Evolutionary conservation across 1,284 basidiomycete genomes (phyloP).

Genomic region (Puccinia polysora): DNA sequence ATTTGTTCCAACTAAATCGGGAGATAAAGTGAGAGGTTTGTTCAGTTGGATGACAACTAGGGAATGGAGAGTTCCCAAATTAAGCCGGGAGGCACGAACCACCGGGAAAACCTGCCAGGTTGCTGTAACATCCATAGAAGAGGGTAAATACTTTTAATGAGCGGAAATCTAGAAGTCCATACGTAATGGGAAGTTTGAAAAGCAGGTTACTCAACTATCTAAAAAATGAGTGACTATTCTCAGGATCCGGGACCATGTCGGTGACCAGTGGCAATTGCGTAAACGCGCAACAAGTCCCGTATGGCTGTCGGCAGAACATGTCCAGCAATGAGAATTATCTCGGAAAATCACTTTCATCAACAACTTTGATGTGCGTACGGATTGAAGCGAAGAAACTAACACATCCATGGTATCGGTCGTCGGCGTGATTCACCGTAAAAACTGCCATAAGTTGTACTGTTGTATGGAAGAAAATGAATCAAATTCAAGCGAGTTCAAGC

Average conservation of each 20-base stretch:
- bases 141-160: no score
- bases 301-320: no score
- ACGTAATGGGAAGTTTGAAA: no score
- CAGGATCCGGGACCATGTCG: conserved; percentile 9
- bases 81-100: neutral
- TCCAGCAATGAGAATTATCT: neutral
- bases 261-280: neutral
- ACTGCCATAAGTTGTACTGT: conserved; percentile 27
- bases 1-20: neutral
- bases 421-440: conserved; percentile 27
- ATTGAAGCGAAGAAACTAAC: conserved; percentile 14
- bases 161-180: no score
- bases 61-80: neutral
- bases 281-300: conserved; percentile 15
- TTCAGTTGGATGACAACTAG: neutral
- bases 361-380: neutral
- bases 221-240: conserved; percentile 8
- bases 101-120: conserved; percentile 10
- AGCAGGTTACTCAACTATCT: conserved; percentile 1
- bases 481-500: no score
- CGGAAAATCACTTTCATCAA: neutral
- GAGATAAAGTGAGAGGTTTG: neutral
- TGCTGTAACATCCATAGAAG: no score
- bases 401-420: conserved; percentile 13
- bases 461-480: neutral